These are phyloP conservation scores for Macrolepiota albuminosa DNA, from an alignment of 768 basidiomycete genomes.

Conservation along the genomic window DNA sequence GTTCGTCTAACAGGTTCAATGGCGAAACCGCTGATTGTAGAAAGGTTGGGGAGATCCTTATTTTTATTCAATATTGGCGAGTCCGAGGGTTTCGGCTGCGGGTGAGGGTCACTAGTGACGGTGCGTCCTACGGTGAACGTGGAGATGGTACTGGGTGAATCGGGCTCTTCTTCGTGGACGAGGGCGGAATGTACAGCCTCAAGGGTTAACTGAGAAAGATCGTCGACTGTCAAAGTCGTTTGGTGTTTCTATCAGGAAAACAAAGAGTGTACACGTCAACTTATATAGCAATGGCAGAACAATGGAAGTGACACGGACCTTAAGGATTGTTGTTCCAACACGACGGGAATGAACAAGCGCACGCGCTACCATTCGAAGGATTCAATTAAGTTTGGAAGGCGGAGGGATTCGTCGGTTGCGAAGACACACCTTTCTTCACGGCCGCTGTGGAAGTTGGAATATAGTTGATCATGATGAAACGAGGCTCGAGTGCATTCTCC, in stretches of 20 bases:
- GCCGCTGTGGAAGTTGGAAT: conserved; percentile 38
- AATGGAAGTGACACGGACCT: conserved; percentile 28
- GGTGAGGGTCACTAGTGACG: neutral
- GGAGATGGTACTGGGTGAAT: conserved; percentile 13
- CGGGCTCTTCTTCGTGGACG: conserved; percentile 20
- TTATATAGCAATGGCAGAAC: conserved; percentile 14
- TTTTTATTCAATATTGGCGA: conserved; percentile 11
- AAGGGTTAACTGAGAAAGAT: conserved; percentile 37
- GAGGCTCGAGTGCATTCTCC: conserved; percentile 29
- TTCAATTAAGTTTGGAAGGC: conserved; percentile 1
- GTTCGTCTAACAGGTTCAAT: conserved; percentile 25
- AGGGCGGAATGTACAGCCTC: conserved; percentile 34
- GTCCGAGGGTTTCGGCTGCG: conserved; percentile 1
- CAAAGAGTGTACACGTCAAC: neutral
- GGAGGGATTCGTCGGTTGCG: neutral
- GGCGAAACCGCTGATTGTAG: conserved; percentile 12
- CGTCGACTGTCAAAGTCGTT: conserved; percentile 41
- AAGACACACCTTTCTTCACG: conserved; percentile 26
- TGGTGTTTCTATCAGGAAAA: conserved; percentile 34
- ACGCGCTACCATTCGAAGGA: conserved; percentile 28
- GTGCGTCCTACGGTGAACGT: conserved; percentile 13
- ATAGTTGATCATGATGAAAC: conserved; percentile 40
- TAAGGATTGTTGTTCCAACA: conserved; percentile 38
- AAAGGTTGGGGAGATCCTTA: conserved; percentile 16
- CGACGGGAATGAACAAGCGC: conserved; percentile 45